A percentile compares a stretch with the other conserved stretches of the same genome.
Evolutionary conservation across 2,329 filamentous ascomycete species (phyloP).

Genomic region (Endothia cerciana): DNA sequence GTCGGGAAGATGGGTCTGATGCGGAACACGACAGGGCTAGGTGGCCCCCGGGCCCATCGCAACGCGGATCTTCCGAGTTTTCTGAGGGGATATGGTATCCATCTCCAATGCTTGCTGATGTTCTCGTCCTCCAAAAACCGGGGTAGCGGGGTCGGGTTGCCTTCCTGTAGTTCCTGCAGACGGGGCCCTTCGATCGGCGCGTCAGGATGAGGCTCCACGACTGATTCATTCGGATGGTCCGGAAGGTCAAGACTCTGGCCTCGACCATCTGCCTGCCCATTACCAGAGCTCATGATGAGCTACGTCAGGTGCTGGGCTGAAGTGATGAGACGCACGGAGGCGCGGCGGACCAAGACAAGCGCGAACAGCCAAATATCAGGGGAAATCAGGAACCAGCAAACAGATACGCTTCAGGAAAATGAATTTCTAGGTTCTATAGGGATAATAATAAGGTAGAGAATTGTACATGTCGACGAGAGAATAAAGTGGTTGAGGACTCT

Average conservation of each 20-base stretch:
- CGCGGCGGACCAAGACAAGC: background rate
- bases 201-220: slow-evolving; percentile 35
- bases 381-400: no score
- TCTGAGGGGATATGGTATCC: slow-evolving; percentile 61
- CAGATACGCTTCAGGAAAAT: no score
- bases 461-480: background rate
- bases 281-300: slow-evolving; percentile 21
- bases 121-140: slow-evolving; percentile 63
- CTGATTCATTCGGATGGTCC: slow-evolving; percentile 9
- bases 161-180: slow-evolving; percentile 52
- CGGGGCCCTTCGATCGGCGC: slow-evolving; percentile 37
- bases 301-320: background rate
- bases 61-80: slow-evolving; percentile 46
- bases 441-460: background rate
- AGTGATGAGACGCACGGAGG: background rate
- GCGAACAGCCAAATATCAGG: background rate
- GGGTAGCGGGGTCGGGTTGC: slow-evolving; percentile 53
- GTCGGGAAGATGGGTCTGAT: slow-evolving; percentile 66
- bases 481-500: background rate
- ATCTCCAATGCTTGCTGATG: slow-evolving; percentile 56
- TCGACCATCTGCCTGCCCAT: slow-evolving; percentile 22
- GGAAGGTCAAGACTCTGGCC: slow-evolving; percentile 18
- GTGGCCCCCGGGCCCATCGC: slow-evolving; percentile 60
- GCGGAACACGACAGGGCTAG: slow-evolving; percentile 52
- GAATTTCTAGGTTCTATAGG: background rate